Evolutionary conservation across 2,329 filamentous ascomycete species (phyloP).

Genomic region (Chalaropsis ovoidea): DNA sequence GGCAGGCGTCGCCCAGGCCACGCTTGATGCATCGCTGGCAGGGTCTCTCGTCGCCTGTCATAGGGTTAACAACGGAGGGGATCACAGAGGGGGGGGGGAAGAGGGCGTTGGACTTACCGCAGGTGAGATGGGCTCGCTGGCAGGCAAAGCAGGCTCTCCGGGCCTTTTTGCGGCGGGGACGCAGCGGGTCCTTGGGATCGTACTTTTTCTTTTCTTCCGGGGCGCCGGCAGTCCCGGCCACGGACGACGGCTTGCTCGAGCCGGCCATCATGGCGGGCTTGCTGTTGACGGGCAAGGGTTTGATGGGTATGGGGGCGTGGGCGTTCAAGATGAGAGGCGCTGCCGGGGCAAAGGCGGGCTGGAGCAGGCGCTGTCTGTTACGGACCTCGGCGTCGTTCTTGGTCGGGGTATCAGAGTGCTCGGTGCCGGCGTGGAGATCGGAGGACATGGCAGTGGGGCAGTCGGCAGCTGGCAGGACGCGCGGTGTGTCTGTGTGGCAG

Average conservation of each 20-base stretch:
- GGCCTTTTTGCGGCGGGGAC: slow-evolving; percentile 90
- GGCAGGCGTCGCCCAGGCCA: slow-evolving; percentile 78
- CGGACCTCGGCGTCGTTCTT: neutral
- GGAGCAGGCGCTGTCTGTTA: neutral
- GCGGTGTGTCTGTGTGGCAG: neutral
- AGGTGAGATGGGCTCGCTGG: slow-evolving; percentile 93
- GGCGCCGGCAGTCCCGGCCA: slow-evolving; percentile 38
- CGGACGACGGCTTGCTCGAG: slow-evolving; percentile 33
- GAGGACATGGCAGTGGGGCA: slow-evolving; percentile 3
- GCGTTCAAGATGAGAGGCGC: slow-evolving; percentile 10
- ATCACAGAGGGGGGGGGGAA: neutral
- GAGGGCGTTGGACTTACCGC: slow-evolving; percentile 59
- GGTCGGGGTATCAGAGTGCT: neutral
- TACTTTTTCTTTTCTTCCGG: slow-evolving; percentile 56
- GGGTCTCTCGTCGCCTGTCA: slow-evolving; percentile 83
- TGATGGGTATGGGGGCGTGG: slow-evolving; percentile 27
- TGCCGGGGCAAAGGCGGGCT: slow-evolving; percentile 5
- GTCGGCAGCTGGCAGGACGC: no score
- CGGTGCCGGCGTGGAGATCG: neutral
- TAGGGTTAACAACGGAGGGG: neutral
- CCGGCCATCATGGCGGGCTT: slow-evolving; percentile 46
- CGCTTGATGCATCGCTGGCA: slow-evolving; percentile 92
- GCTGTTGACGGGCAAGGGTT: slow-evolving; percentile 36
- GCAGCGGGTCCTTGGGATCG: slow-evolving; percentile 78
- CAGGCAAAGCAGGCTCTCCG: slow-evolving; percentile 92